Conservation (phyloP, 352 stramenopile species). For the Pythium vanterpoolii region DNA sequence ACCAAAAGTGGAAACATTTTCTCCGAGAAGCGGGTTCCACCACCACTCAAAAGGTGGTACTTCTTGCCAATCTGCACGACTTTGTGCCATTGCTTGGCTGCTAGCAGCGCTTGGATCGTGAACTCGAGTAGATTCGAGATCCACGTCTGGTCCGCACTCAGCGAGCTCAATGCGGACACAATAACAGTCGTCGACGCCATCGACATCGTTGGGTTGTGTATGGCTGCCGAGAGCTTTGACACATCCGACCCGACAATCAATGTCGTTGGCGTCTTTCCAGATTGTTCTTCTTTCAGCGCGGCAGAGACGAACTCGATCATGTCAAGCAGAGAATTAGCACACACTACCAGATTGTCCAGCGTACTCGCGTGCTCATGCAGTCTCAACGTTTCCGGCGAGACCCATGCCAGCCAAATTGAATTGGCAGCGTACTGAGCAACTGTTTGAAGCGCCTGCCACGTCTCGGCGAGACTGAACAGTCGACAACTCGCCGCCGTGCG, state of each 20-base stretch:
- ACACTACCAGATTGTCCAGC: constrained; percentile 27
- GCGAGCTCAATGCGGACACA: constrained; percentile 26
- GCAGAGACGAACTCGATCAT: constrained; percentile 45
- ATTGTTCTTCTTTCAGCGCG: constrained; percentile 22
- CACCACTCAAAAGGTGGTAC: constrained; percentile 39
- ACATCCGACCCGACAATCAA: neutral
- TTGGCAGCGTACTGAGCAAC: constrained; percentile 55
- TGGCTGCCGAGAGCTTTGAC: neutral
- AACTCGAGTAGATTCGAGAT: constrained; percentile 44
- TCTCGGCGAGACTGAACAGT: constrained; percentile 39
- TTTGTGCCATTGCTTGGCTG: constrained; percentile 39
- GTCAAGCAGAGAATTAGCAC: constrained; percentile 43
- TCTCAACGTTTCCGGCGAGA: constrained; percentile 37
- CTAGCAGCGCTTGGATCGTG: constrained; percentile 31
- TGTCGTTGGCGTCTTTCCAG: constrained; percentile 2
- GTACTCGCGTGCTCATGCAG: neutral
- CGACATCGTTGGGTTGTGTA: constrained; percentile 10
- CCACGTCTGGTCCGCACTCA: constrained; percentile 49
- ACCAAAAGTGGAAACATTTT: constrained; percentile 52
- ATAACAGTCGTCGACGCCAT: constrained; percentile 39
- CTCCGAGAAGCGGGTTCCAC: constrained; percentile 50
- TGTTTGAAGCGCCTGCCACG: constrained; percentile 59
- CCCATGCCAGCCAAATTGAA: constrained; percentile 47
- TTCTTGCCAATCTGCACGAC: constrained; percentile 54
- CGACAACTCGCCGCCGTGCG: constrained; percentile 42